Percentiles rank a stretch among this genome's conserved stretches.
phyloP scores from a whole-genome alignment of 768 basidiomycete genomes.

The Podaxis sp. region DNA sequence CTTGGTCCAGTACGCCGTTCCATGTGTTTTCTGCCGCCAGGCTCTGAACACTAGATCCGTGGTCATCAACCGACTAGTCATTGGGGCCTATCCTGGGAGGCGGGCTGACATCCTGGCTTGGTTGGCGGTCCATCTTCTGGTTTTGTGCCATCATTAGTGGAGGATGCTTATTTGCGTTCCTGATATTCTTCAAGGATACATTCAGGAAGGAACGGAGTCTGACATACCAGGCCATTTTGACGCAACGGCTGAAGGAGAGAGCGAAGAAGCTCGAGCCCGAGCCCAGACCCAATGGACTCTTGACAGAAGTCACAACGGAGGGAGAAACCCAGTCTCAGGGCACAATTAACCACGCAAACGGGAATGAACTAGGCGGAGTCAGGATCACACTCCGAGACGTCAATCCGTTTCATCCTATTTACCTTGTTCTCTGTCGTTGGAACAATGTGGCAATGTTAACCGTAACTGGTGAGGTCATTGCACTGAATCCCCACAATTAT shows the following conservation, averaged over 20 bases:
- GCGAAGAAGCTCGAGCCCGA: constrained; percentile 17
- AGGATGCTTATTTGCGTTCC: constrained; percentile 49
- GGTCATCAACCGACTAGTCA: constrained; percentile 20
- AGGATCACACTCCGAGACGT: constrained; percentile 63
- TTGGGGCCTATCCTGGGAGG: constrained; percentile 74
- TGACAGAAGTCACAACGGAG: background rate
- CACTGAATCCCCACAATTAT: background rate
- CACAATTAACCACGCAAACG: background rate
- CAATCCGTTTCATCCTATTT: constrained; percentile 67
- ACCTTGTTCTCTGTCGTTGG: constrained; percentile 51
- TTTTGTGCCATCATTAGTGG: constrained; percentile 67
- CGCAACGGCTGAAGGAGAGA: constrained; percentile 31
- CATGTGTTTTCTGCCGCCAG: background rate
- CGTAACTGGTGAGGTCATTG: constrained; percentile 41
- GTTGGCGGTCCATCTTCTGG: constrained; percentile 81
- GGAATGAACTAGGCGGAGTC: constrained; percentile 24
- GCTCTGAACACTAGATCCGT: background rate
- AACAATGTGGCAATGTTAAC: constrained; percentile 73
- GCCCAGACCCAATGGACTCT: background rate
- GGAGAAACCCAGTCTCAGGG: background rate
- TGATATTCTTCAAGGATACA: constrained; percentile 73
- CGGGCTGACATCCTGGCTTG: constrained; percentile 55
- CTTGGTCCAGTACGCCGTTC: constrained; percentile 47
- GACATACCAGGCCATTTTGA: constrained; percentile 66
- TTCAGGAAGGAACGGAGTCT: constrained; percentile 79